Percentiles rank a stretch among this genome's conserved stretches.
These are phyloP conservation scores for Phoma sp. DNA, from an alignment of 2,329 filamentous ascomycete species.

Conservation along the genomic window DNA sequence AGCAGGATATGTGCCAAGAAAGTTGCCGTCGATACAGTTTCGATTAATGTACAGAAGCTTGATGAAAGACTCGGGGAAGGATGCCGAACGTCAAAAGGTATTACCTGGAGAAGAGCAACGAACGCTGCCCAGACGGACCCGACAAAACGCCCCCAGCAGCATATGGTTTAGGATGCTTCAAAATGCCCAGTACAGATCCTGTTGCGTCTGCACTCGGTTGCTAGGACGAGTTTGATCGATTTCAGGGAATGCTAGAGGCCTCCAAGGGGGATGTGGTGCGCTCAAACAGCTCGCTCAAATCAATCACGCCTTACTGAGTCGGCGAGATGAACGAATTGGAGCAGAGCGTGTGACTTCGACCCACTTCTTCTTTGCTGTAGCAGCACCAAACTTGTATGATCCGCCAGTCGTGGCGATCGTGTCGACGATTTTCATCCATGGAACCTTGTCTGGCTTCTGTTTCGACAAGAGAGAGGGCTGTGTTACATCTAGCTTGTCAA, in stretches of 20 bases:
- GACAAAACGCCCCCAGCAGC: neutral
- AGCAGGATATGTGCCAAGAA: neutral
- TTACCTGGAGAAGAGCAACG: neutral
- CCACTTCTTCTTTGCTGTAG: conserved; percentile 70
- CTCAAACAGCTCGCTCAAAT: too few species aligned
- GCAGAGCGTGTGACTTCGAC: conserved; percentile 46
- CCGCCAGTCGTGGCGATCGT: conserved; percentile 62
- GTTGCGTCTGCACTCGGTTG: neutral
- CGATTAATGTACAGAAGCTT: neutral
- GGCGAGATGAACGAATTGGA: neutral
- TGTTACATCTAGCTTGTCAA: conserved; percentile 27
- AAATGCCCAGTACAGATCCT: neutral
- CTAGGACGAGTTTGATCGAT: neutral
- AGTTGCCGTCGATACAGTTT: neutral
- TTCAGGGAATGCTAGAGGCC: neutral
- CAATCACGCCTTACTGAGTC: neutral
- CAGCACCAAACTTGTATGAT: conserved; percentile 66
- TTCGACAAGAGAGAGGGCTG: conserved; percentile 14
- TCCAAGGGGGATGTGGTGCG: too few species aligned
- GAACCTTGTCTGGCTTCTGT: conserved; percentile 53
- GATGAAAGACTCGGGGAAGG: neutral
- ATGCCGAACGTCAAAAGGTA: neutral
- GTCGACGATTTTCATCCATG: conserved; percentile 66
- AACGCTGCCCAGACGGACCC: neutral
- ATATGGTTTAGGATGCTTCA: neutral